Conservation (phyloP, 2,329 filamentous ascomycete species). For the Hypoxylon sp. region DNA sequence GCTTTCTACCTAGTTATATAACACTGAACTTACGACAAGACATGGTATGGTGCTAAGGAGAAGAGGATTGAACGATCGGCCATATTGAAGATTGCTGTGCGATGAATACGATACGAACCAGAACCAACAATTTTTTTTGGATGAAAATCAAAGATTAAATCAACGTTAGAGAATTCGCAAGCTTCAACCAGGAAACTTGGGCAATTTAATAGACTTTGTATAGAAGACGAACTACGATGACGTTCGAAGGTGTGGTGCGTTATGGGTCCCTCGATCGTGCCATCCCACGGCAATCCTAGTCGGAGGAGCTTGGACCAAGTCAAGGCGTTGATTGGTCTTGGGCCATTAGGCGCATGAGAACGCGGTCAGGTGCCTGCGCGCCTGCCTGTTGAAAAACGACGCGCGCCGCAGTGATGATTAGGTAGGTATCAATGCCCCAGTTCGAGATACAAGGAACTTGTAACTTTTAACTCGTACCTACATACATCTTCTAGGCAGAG, state of each 20-base stretch:
- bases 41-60: conserved; percentile 80
- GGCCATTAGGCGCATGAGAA: conserved; percentile 34
- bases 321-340: conserved; percentile 26
- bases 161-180: conserved; percentile 4
- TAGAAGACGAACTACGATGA: conserved; percentile 27
- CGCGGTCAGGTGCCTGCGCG: conserved; percentile 50
- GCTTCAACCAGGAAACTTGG: conserved; percentile 16
- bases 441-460: conserved; percentile 16
- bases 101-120: conserved; percentile 16
- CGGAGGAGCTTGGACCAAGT: conserved; percentile 45
- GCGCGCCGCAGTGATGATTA: conserved; percentile 15
- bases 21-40: conserved; percentile 72
- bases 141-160: neutral
- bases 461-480: conserved; percentile 3
- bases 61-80: conserved; percentile 66
- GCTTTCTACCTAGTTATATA: neutral
- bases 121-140: neutral
- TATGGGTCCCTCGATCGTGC: conserved; percentile 34
- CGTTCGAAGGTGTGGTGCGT: conserved; percentile 34
- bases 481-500: conserved; percentile 30
- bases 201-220: conserved; percentile 26
- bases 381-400: conserved; percentile 41
- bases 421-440: too few relatives aligned
- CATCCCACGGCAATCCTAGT: conserved; percentile 21
- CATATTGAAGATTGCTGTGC: conserved; percentile 57